A percentile compares a stretch with the other conserved stretches of the same genome.
Evolutionary conservation across 768 basidiomycete species (phyloP).

Genomic region (Lactarius tabidus): DNA sequence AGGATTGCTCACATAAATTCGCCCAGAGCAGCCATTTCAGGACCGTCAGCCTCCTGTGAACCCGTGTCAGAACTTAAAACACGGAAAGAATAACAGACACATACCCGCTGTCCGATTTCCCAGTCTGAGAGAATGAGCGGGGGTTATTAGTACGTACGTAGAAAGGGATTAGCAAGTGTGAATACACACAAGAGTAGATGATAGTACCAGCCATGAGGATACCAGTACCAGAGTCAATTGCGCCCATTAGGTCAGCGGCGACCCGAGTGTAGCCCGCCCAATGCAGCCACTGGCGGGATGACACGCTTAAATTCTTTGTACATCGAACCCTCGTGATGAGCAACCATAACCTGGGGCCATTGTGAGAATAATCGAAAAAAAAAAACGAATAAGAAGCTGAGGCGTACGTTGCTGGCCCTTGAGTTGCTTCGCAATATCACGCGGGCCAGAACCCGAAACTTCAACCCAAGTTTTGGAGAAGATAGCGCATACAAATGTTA

Average conservation of each 20-base stretch:
- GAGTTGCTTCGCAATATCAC: slow-evolving; percentile 96
- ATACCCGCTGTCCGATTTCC: slow-evolving; percentile 85
- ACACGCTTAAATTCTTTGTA: slow-evolving; percentile 99
- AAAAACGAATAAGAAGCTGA: neutral
- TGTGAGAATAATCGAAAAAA: neutral
- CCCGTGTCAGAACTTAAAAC: neutral
- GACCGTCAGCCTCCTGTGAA: slow-evolving; percentile 64
- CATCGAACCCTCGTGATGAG: slow-evolving; percentile 93
- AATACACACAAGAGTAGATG: slow-evolving; percentile 66
- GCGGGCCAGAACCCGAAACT: slow-evolving; percentile 91
- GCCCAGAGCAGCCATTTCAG: slow-evolving; percentile 77
- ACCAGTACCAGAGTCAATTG: slow-evolving; percentile 92
- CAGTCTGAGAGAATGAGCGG: slow-evolving; percentile 52
- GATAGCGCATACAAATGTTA: slow-evolving; percentile 88
- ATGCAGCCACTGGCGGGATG: slow-evolving; percentile 95
- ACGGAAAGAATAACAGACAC: slow-evolving; percentile 9
- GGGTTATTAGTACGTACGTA: neutral
- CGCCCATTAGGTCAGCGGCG: slow-evolving; percentile 90
- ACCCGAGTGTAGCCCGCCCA: slow-evolving; percentile 91
- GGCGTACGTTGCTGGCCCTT: slow-evolving; percentile 89
- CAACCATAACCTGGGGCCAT: slow-evolving; percentile 65
- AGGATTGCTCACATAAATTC: slow-evolving; percentile 59
- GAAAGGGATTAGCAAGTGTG: neutral
- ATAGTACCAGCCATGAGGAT: slow-evolving; percentile 98
- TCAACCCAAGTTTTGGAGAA: slow-evolving; percentile 99